Evolutionary conservation across 2,329 filamentous ascomycete species (phyloP).

Genomic region (Nothomitra cinnamomea): DNA sequence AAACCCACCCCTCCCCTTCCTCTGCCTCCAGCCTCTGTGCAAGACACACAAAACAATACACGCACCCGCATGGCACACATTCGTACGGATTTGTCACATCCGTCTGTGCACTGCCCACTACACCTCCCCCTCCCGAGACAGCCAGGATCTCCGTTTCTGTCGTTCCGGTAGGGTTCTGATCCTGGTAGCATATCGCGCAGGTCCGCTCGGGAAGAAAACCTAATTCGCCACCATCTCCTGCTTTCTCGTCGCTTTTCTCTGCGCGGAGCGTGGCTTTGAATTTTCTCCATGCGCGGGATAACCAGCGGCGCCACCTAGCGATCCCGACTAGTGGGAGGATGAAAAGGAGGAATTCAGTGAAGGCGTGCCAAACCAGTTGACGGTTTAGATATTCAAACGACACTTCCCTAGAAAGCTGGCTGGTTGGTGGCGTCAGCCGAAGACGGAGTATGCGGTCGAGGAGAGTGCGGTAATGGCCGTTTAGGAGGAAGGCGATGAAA

Average conservation of each 20-base stretch:
- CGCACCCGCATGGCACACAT: constrained; percentile 69
- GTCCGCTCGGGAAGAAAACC: constrained; percentile 81
- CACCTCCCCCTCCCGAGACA: constrained; percentile 49
- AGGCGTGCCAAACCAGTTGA: constrained; percentile 98
- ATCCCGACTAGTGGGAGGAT: constrained; percentile 93
- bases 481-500: constrained; percentile 80
- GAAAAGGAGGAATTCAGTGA: constrained; percentile 96
- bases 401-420: constrained; percentile 75
- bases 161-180: constrained; percentile 58
- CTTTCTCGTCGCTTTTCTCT: constrained; percentile 16
- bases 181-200: constrained; percentile 92
- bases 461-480: constrained; percentile 80
- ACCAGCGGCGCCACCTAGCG: constrained; percentile 77
- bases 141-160: constrained; percentile 64
- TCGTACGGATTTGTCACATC: constrained; percentile 96
- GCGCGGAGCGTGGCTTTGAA: constrained; percentile 44
- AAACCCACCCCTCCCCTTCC: constrained; percentile 87
- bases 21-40: constrained; percentile 78
- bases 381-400: constrained; percentile 96
- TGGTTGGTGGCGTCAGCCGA: constrained; percentile 68
- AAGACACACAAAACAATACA: constrained; percentile 95
- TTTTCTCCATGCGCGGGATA: constrained; percentile 73
- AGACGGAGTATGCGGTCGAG: constrained; percentile 73
- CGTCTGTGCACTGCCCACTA: constrained; percentile 74
- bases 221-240: constrained; percentile 49